These are phyloP conservation scores for Fusarium staphyleae DNA, from an alignment of 2,329 filamentous ascomycete genomes.

Conservation along the genomic window DNA sequence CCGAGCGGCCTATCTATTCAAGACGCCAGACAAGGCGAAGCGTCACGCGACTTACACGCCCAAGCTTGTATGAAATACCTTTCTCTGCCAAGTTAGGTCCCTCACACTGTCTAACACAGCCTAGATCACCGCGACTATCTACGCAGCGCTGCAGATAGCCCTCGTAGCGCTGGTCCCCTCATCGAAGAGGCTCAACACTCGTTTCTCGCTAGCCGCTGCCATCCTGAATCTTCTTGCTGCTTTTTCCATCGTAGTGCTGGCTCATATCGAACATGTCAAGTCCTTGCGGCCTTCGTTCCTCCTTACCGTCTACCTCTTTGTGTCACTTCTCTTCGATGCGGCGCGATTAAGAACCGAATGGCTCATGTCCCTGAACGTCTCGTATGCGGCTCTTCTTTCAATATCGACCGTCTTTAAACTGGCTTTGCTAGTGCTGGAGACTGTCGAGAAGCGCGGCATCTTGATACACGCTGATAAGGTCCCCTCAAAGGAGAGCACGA, in stretches of 20 bases:
- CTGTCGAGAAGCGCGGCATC: conserved; percentile 44
- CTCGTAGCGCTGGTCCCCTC: conserved; percentile 40
- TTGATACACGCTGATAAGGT: conserved; percentile 49
- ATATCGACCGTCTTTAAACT: conserved; percentile 37
- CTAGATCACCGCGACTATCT: conserved; percentile 37
- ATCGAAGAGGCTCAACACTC: conserved; percentile 36
- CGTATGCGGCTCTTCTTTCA: conserved; percentile 39
- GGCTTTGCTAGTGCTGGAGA: conserved; percentile 40
- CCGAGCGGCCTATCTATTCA: conserved; percentile 37
- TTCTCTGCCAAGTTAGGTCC: no score
- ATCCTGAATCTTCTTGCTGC: conserved; percentile 41
- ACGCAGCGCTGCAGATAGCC: conserved; percentile 38
- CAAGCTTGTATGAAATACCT: conserved; percentile 34
- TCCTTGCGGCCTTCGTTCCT: conserved; percentile 45
- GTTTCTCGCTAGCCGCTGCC: conserved; percentile 42
- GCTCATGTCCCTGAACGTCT: conserved; percentile 39
- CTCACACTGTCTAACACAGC: neutral
- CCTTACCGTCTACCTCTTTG: conserved; percentile 42
- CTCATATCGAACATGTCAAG: conserved; percentile 45
- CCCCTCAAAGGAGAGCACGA: conserved; percentile 59
- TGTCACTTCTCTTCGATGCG: conserved; percentile 44
- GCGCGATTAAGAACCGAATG: conserved; percentile 45
- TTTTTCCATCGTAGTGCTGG: conserved; percentile 39
- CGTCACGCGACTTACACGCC: conserved; percentile 38
- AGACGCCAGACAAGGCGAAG: conserved; percentile 35